Evolutionary conservation across 805 yeast species (phyloP).

Genomic region (Candida anglica): DNA sequence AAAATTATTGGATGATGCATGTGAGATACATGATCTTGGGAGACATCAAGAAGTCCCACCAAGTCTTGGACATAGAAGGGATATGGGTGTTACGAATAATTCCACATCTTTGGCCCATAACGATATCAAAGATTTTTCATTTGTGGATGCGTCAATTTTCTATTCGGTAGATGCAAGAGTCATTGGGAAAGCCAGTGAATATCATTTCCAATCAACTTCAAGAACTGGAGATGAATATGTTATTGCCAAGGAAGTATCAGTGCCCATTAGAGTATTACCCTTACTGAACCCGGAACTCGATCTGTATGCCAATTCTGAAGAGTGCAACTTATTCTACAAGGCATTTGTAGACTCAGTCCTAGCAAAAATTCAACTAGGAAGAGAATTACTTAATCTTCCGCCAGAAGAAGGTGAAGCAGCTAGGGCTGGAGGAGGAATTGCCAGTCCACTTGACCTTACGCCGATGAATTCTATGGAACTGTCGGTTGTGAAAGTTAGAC

Average conservation of each 20-base stretch:
- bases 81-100: neutral
- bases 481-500: slow-evolving; percentile 20
- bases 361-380: slow-evolving; percentile 21
- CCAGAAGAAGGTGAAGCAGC: slow-evolving; percentile 1
- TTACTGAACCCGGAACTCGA: slow-evolving; percentile 15
- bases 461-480: slow-evolving; percentile 17
- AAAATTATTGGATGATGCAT: slow-evolving; percentile 35
- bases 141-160: slow-evolving; percentile 29
- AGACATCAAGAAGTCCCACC: slow-evolving; percentile 36
- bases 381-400: slow-evolving; percentile 9
- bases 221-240: slow-evolving; percentile 26
- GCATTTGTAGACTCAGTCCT: slow-evolving; percentile 31
- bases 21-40: slow-evolving; percentile 31
- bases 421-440: neutral
- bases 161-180: slow-evolving; percentile 38
- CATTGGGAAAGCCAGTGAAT: slow-evolving; percentile 36
- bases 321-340: slow-evolving; percentile 23
- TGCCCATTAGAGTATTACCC: slow-evolving; percentile 36
- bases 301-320: slow-evolving; percentile 11
- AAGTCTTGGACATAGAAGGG: slow-evolving; percentile 28
- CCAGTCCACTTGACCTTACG: slow-evolving; percentile 7
- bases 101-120: slow-evolving; percentile 17
- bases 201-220: slow-evolving; percentile 6
- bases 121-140: slow-evolving; percentile 29
- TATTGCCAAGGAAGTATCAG: slow-evolving; percentile 28